phyloP scores from a whole-genome alignment of 2,329 filamentous ascomycete genomes.

The Eutypella sp. region DNA sequence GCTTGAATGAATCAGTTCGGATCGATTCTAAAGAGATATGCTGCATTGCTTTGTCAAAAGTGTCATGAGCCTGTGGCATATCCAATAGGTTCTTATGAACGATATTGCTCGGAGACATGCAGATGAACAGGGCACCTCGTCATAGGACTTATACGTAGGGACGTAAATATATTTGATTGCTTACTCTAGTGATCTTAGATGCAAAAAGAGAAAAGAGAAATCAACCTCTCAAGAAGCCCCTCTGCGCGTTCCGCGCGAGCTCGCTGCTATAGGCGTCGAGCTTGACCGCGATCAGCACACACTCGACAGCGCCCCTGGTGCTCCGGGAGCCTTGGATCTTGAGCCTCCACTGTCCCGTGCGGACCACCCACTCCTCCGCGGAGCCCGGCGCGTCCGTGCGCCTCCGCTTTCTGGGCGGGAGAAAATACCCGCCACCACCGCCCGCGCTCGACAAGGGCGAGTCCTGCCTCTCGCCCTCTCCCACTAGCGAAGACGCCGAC shows the following conservation, averaged over 20 bases:
- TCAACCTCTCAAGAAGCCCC: slow-evolving; percentile 53
- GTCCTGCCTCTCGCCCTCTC: slow-evolving; percentile 25
- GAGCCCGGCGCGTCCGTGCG: slow-evolving; percentile 32
- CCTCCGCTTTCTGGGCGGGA: slow-evolving; percentile 41
- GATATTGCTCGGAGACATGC: neutral
- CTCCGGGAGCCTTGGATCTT: slow-evolving; percentile 52
- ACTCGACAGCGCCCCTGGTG: slow-evolving; percentile 57
- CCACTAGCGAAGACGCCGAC: slow-evolving; percentile 29
- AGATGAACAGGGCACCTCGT: neutral
- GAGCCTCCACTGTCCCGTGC: slow-evolving; percentile 67
- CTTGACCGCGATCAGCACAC: slow-evolving; percentile 70
- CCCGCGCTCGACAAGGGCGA: slow-evolving; percentile 25
- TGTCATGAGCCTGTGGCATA: no score
- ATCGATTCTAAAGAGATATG: neutral
- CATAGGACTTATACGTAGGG: neutral
- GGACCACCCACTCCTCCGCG: slow-evolving; percentile 56
- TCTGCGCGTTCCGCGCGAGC: slow-evolving; percentile 57
- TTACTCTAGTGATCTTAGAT: neutral
- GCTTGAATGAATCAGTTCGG: neutral
- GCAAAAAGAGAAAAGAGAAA: neutral
- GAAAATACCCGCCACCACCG: slow-evolving; percentile 19
- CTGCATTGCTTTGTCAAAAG: no score
- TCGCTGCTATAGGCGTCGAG: slow-evolving; percentile 67
- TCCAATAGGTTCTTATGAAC: no score
- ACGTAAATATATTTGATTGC: slow-evolving; percentile 2